Evolutionary conservation across 352 stramenopile species (phyloP), one percentile per base, ranked within the genome.

Genomic region (Aphanomyces invadans): DNA sequence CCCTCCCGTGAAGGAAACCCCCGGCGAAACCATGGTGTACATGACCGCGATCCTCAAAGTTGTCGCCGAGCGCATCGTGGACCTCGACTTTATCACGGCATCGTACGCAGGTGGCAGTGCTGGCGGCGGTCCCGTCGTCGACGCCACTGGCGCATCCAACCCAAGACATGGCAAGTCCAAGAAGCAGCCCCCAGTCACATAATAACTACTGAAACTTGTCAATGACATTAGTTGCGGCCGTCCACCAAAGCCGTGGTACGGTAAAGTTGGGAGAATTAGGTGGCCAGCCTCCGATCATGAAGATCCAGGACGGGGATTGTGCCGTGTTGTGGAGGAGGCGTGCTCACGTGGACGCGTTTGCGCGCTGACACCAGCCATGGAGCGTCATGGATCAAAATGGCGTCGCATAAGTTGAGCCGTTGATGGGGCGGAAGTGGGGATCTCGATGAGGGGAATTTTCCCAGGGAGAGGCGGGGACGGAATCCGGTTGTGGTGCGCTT

Each of bases 51-150:
- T 92, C 23, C 73, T 95, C 28, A 87, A 92, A 65, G 73, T 92
- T 39, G 91, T 92, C 39, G 76, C 78, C 3, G 75, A 83, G 3
- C 78, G 86, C n/a, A 92, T 95, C 68, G 70, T 85, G 39, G 86
- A 95, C 59, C 71, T 95, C n/a, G 85, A 92, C 70, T 90, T 88
- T 70, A 95, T 95, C 63, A 52, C 53, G 5, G n/a, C 55, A 11
- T 19, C 55, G 36, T 64, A 52, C 36, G 49, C 21, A 21, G 49
- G 49, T 26, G 25, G 5, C 36, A 42, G 36, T 42, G 36, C 7
- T 42, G 36, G 36, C 36, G 36, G 36, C 7, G 36, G 36, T 42
- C 7, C 7, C 15, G 36, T 42, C 7, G 15, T 42, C 36, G 36
- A 42, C 7, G 36, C 36, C 7, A 15, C 7, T 7, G 36, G 36